Evolutionary conservation across 139 green algal species (phyloP).

Genomic region (Dunaliella sp.): DNA sequence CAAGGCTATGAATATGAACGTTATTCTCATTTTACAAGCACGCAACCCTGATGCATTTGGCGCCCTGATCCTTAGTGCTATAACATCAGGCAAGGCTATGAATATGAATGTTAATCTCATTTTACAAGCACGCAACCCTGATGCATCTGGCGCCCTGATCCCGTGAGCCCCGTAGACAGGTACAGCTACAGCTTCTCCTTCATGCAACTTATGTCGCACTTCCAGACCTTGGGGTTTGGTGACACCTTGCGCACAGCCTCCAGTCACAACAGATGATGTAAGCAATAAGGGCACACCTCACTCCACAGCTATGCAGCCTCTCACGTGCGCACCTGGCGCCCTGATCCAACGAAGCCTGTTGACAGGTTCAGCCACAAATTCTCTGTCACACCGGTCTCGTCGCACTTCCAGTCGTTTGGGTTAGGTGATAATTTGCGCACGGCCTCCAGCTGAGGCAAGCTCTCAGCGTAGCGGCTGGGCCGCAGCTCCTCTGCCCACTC

Average conservation of each 20-base stretch:
- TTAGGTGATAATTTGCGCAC: constrained; percentile 63
- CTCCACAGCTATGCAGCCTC: too few species aligned
- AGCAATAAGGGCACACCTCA: too few species aligned
- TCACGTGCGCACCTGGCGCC: constrained; percentile 71
- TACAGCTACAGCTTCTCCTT: constrained; percentile 99
- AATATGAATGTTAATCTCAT: too few species aligned
- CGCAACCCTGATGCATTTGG: too few species aligned
- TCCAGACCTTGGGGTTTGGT: constrained; percentile 70
- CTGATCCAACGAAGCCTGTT: constrained; percentile 92
- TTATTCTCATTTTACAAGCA: too few species aligned
- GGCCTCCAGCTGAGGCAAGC: constrained; percentile 77
- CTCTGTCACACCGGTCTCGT: constrained; percentile 81
- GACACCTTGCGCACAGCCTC: constrained; percentile 64
- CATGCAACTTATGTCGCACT: constrained; percentile 84
- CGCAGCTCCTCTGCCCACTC: constrained; percentile 80
- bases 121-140: too few species aligned
- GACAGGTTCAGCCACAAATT: constrained; percentile 99
- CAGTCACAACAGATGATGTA: too few species aligned
- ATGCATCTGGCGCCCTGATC: constrained; percentile 82
- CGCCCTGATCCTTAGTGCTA: too few species aligned
- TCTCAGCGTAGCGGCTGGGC: constrained; percentile 76
- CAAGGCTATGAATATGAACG: too few species aligned
- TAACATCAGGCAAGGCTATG: too few species aligned
- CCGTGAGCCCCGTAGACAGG: constrained; percentile 91
- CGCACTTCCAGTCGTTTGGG: constrained; percentile 83